A percentile compares a stretch with the other conserved stretches of the same genome.
Evolutionary conservation across 805 yeast genomes (phyloP).

Genomic region (Wickerhamiella vanderwaltii): DNA sequence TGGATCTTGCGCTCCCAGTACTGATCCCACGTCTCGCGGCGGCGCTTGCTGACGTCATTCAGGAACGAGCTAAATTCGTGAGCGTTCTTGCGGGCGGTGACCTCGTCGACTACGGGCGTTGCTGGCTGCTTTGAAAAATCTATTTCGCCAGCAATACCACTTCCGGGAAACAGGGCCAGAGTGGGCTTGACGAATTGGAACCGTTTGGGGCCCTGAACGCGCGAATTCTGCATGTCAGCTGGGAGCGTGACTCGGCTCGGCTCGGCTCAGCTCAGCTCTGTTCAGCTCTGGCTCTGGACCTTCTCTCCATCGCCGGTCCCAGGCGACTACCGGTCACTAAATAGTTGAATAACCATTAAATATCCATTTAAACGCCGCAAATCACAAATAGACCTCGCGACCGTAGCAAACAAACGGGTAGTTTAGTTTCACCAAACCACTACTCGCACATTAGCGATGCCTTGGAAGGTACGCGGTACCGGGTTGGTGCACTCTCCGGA

Average conservation of each 20-base stretch:
- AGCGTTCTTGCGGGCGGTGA: conserved; percentile 21
- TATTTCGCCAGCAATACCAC: conserved; percentile 20
- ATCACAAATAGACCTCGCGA: too few species aligned
- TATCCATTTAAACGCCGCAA: too few species aligned
- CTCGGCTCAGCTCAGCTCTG: too few species aligned
- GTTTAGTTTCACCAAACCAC: too few species aligned
- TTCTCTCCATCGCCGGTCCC: too few species aligned
- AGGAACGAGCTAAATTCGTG: conserved; percentile 20
- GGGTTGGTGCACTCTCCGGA: background rate
- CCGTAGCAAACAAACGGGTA: too few species aligned
- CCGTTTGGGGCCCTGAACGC: too few species aligned
- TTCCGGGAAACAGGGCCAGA: conserved; percentile 21
- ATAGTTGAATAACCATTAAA: too few species aligned
- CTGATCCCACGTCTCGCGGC: conserved; percentile 25
- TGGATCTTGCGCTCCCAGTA: conserved; percentile 25
- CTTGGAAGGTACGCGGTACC: conserved; percentile 9
- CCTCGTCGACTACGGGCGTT: conserved; percentile 19
- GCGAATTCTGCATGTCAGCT: too few species aligned
- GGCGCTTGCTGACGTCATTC: conserved; percentile 22
- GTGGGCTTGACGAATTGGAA: conserved; percentile 17
- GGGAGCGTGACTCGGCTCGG: too few species aligned
- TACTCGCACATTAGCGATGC: conserved; percentile 8
- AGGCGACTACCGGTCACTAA: too few species aligned
- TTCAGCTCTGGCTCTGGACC: too few species aligned
- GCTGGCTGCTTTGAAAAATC: conserved; percentile 11